Evolutionary conservation across 1,284 basidiomycete genomes (phyloP).

Genomic region (Trametes pubescens): DNA sequence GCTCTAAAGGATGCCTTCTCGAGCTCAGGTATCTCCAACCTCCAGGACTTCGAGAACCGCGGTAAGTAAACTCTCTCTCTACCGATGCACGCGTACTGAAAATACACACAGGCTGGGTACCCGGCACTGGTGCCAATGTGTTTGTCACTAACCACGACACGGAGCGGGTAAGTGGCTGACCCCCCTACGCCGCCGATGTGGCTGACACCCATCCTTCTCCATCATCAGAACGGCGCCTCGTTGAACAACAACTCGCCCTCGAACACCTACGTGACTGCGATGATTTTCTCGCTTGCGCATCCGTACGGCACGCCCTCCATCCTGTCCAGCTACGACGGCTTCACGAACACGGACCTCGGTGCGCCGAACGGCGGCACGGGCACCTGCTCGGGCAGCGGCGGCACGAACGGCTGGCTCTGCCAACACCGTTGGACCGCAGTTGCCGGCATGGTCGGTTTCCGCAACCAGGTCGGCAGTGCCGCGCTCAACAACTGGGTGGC

Average conservation of each 20-base stretch:
- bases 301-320: conserved; percentile 72
- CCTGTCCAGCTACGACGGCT: conserved; percentile 64
- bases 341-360: conserved; percentile 59
- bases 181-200: neutral
- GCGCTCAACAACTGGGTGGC: conserved; percentile 64
- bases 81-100: neutral
- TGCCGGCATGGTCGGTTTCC: conserved; percentile 69
- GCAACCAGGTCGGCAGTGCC: conserved; percentile 62
- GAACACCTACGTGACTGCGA: conserved; percentile 69
- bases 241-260: conserved; percentile 67
- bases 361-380: conserved; percentile 56
- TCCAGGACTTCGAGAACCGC: conserved; percentile 63
- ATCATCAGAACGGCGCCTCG: conserved; percentile 55
- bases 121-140: conserved; percentile 62
- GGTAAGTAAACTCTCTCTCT: conserved; percentile 44
- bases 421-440: conserved; percentile 70
- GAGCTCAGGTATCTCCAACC: conserved; percentile 55
- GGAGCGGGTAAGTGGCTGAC: conserved; percentile 56
- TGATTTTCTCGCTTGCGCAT: conserved; percentile 71
- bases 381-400: conserved; percentile 61
- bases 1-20: conserved; percentile 61
- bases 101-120: conserved; percentile 58
- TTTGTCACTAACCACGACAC: conserved; percentile 79
- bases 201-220: conserved; percentile 2
- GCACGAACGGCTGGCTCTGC: conserved; percentile 63